Conservation (phyloP, 2,329 filamentous ascomycete genomes). For the Diplodia corticola region DNA sequence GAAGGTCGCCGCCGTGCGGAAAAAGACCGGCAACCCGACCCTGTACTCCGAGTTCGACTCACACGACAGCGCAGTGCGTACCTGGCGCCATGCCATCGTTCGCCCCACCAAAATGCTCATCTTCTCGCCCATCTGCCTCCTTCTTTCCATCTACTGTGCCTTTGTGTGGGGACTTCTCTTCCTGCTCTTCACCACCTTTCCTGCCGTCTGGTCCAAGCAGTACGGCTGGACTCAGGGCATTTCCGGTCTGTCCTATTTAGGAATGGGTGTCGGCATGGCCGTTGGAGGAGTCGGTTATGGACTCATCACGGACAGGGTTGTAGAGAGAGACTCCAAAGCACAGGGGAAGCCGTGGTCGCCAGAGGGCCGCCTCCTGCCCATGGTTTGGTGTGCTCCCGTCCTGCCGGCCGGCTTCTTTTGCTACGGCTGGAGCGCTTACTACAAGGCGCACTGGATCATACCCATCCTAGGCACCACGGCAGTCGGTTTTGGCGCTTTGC, state of each 20-base stretch:
- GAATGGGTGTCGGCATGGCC: conserved; percentile 17
- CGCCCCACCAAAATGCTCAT: conserved; percentile 31
- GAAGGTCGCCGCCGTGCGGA: conserved; percentile 60
- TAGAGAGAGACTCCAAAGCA: background rate
- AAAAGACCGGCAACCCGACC: conserved; percentile 52
- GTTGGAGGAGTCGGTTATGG: conserved; percentile 8
- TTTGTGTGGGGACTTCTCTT: conserved; percentile 27
- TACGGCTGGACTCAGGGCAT: conserved; percentile 10
- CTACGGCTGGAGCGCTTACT: conserved; percentile 38
- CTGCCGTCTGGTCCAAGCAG: conserved; percentile 19
- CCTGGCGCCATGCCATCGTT: conserved; percentile 29
- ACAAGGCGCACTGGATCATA: background rate
- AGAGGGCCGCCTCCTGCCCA: conserved; percentile 24
- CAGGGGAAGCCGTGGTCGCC: background rate
- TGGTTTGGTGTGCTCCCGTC: conserved; percentile 23
- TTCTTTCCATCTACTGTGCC: conserved; percentile 23
- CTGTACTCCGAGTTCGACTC: conserved; percentile 45
- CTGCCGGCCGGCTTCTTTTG: conserved; percentile 44
- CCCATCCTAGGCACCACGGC: too few species aligned
- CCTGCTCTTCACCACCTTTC: conserved; percentile 28
- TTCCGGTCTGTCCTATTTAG: conserved; percentile 16
- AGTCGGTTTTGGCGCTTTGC: background rate
- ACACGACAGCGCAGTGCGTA: background rate
- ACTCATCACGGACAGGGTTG: conserved; percentile 5
- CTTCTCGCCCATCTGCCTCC: conserved; percentile 28